Conservation (phyloP, 1,139 yeast species). For the Yamadazyma blattariae region DNA sequence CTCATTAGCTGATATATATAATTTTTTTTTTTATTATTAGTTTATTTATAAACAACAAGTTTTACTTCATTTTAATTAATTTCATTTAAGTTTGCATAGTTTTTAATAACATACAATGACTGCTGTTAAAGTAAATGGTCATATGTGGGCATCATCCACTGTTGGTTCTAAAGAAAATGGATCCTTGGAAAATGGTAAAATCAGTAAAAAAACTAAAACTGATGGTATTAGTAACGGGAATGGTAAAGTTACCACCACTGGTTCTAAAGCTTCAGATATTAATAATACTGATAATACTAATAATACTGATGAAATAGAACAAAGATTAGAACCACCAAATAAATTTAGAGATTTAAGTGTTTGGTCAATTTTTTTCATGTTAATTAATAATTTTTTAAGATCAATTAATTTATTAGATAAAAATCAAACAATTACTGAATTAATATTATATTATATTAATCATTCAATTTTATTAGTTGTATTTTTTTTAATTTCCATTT, state of each 20-base stretch:
- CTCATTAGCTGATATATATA: too few relatives aligned
- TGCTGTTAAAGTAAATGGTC: conserved; percentile 5
- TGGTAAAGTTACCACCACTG: too few relatives aligned
- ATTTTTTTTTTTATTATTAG: too few relatives aligned
- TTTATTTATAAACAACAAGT: too few relatives aligned
- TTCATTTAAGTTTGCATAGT: too few relatives aligned
- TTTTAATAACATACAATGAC: conserved; percentile 1
- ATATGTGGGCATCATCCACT: not conserved
- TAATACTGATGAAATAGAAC: too few relatives aligned
- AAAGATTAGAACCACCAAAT: conserved; percentile 2
- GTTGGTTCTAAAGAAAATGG: not conserved
- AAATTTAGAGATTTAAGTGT: conserved; percentile 1
- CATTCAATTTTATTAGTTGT: conserved; percentile 44
- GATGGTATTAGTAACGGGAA: too few relatives aligned
- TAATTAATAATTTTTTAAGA: conserved; percentile 2
- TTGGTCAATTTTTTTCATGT: not conserved
- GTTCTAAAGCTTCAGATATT: too few relatives aligned
- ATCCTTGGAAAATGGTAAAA: not conserved
- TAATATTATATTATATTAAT: conserved; percentile 8
- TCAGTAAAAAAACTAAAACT: not conserved
- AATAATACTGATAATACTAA: too few relatives aligned
- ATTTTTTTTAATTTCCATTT: conserved; percentile 55
- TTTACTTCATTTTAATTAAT: too few relatives aligned
- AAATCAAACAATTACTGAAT: conserved; percentile 1
- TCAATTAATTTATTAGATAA: conserved; percentile 1